Conservation (phyloP, 768 basidiomycete species). For the Agaricus blazei region DNA sequence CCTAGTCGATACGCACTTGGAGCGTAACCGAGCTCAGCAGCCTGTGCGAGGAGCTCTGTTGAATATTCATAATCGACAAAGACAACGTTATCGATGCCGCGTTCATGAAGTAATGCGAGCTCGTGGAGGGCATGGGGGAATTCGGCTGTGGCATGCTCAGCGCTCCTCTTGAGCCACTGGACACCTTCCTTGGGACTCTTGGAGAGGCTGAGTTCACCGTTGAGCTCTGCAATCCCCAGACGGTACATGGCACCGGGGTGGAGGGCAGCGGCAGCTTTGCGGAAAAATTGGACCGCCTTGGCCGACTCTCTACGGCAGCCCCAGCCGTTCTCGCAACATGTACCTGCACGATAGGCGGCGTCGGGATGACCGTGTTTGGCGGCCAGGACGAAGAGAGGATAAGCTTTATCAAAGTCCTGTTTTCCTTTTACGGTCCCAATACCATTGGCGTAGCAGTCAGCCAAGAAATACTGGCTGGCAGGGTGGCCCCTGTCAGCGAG, state of each 20-base stretch:
- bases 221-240: conserved; percentile 92
- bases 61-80: conserved; percentile 97
- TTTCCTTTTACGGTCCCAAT: conserved; percentile 85
- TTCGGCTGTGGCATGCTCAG: conserved; percentile 90
- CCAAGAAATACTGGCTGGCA: conserved; percentile 94
- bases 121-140: conserved; percentile 97
- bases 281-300: conserved; percentile 90
- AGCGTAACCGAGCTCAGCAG: conserved; percentile 93
- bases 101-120: conserved; percentile 87
- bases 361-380: conserved; percentile 97
- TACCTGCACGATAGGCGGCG: conserved; percentile 91
- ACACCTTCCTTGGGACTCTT: conserved; percentile 94
- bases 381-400: conserved; percentile 91
- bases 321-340: conserved; percentile 99
- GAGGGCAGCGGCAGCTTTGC: conserved; percentile 85
- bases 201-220: conserved; percentile 85
- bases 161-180: conserved; percentile 97
- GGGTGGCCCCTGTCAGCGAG: conserved; percentile 94
- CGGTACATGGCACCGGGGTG: conserved; percentile 97
- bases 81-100: conserved; percentile 97
- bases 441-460: conserved; percentile 98
- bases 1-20: conserved; percentile 94
- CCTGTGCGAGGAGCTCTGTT: conserved; percentile 90
- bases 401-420: conserved; percentile 97
- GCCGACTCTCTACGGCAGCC: conserved; percentile 89